Percentiles rank a stretch among this genome's conserved stretches.
Conservation (phyloP, 345 rosid species). For the Eutrema yunnanense region DNA sequence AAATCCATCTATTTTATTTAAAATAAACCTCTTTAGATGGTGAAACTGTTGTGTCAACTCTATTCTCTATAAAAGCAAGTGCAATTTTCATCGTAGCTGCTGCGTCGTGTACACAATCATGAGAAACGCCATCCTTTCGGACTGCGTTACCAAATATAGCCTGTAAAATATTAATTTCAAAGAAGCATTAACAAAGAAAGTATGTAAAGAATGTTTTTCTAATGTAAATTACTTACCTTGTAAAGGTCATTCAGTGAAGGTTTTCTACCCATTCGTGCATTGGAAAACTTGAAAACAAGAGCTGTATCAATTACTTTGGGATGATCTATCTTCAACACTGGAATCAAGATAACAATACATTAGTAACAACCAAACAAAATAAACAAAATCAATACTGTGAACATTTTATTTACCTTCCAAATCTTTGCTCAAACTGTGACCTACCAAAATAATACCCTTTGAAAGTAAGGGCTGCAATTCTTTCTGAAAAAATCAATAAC, state of each 20-base stretch:
- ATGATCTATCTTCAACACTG: constrained; percentile 80
- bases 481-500: constrained; percentile 15
- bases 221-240: not conserved
- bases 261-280: constrained; percentile 31
- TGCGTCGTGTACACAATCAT: constrained; percentile 75
- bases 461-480: constrained; percentile 54
- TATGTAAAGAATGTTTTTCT: not conserved
- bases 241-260: constrained; percentile 47
- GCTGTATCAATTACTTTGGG: constrained; percentile 75
- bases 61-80: constrained; percentile 50
- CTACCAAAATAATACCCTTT: constrained; percentile 57
- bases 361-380: not conserved
- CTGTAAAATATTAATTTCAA: constrained; percentile 28
- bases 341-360: not conserved
- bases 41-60: constrained; percentile 32
- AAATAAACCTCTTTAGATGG: constrained; percentile 38
- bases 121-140: constrained; percentile 55
- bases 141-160: constrained; percentile 53
- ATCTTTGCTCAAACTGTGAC: constrained; percentile 71
- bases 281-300: constrained; percentile 50
- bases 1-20: too few relatives aligned
- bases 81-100: constrained; percentile 68
- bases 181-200: not conserved
- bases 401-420: constrained; percentile 41
- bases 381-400: not conserved